Evolutionary conservation across 768 basidiomycete genomes (phyloP), one percentile per base, ranked within the genome.

Genomic region (Imleria badia): DNA sequence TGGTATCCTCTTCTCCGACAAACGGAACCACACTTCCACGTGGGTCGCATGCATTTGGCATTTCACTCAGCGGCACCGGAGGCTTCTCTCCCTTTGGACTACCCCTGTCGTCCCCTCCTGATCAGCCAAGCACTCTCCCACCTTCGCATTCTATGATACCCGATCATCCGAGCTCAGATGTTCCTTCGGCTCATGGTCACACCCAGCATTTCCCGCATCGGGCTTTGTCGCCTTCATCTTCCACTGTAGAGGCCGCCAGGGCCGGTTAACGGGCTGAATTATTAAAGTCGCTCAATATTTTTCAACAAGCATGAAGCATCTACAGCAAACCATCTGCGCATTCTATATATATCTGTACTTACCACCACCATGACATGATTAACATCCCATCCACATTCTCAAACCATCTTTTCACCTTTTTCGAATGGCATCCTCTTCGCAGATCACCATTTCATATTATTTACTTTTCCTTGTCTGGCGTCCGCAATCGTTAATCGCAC

Each of bases 321-420:
- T 71, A 71, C 67, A 70, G 63, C 71, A 70, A 65, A 66, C 56
- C 65, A 71, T 71, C 71, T 71, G 69, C 69, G 70, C 69, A 72
- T 71, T 67, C 68, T 72, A 71, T 71, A 70, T 68, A 69, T 70
- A 70, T 70, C 67, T 71, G 69, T 71, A 71, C 69, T 72, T 72
- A 70, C 69, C 62, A 70, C 48, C 63, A 48, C 53, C 67, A 72
- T 55, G 63, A 69, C 71, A 67, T 63, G 69, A 61, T 71, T 60
- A 67, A 71, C 65, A 66, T 66, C 63, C 52, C 60, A 57, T 65
- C 57, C 65, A 66, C 70, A 71, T 64, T 61, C 54, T 54, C 58
- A 41, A 47, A 59, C 54, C 59, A 63, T 51, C n/a, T 50, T 54
- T 48, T 29, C 45, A 49, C 45, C 52, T 52, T 50, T 58, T 62